Evolutionary conservation across 164 flowering plant species (phyloP), one percentile per base, ranked within the genome.

Genomic region (Cinnamomum micranthum): DNA sequence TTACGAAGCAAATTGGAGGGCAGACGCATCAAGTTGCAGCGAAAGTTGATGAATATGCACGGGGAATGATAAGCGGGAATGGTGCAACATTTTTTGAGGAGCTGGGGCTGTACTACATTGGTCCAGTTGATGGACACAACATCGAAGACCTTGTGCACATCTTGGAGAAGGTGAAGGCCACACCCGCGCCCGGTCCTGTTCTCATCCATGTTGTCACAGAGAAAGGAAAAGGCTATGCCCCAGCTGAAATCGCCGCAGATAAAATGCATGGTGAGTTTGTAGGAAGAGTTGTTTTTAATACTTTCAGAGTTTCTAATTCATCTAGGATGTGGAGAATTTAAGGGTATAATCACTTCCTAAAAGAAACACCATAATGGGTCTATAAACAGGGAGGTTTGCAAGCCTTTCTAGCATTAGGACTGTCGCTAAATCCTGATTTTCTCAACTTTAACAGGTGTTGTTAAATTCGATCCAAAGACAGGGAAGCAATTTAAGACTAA

Each of bases 211-310:
- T 86, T 3, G 64, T 83, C 27, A 86, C 90, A 0, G 86, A 87
- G 79, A 86, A 87, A 76, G 90, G 90, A 55, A 84, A 83, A 74
- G 88, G 90, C 13, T 86, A 87, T 55, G 74, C 90, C 50, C 86
- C 86, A 0, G 88, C 90, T 2, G 85, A 87, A 75, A 64, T 41
- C 1, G 85, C 88, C 0, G 74, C 87, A 0, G 88, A 84, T 63
- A 86, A 83, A 62, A 81, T 83, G 87, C 88, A 87, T 64, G 88
- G 87, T 86, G 65, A 24, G 73, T 27, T 27, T 63, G 35, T 41
- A 41, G 47, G 47, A 41, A 41, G 47, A 41, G 47, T 41, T 31
- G 35, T 31, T 31, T 31, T 35, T 41, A 41, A 9, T 41, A 9
- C 47, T 41, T 41, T 41, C 47, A 41, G 47, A 41, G 47, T 9